These are phyloP conservation scores for Dentipellis sp. DNA, from an alignment of 768 basidiomycete genomes.

Conservation along the genomic window DNA sequence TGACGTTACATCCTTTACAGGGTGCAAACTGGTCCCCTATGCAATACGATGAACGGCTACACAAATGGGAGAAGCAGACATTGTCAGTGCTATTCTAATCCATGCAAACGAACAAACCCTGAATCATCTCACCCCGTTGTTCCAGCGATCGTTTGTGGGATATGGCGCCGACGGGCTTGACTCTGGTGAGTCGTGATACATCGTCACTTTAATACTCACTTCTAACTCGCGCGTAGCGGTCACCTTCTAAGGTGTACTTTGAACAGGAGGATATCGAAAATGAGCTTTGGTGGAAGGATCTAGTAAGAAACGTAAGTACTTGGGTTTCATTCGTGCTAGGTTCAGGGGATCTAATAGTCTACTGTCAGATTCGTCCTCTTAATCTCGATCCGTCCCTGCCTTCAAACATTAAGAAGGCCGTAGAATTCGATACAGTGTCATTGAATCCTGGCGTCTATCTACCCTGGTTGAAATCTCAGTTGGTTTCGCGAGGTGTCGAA, in stretches of 20 bases:
- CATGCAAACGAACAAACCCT: too few species aligned
- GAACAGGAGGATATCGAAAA: constrained; percentile 14
- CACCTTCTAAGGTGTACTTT: constrained; percentile 26
- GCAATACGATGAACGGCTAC: constrained; percentile 22
- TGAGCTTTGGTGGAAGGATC: constrained; percentile 28
- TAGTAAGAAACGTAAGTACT: constrained; percentile 29
- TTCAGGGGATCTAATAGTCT: too few species aligned
- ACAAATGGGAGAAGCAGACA: constrained; percentile 30
- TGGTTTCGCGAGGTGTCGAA: constrained; percentile 29
- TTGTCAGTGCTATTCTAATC: constrained; percentile 26
- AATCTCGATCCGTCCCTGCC: constrained; percentile 18
- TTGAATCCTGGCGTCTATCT: constrained; percentile 44
- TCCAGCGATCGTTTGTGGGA: constrained; percentile 25
- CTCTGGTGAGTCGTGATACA: constrained; percentile 21
- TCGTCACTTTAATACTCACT: too few species aligned
- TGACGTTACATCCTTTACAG: constrained; percentile 15
- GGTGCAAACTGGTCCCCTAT: constrained; percentile 40
- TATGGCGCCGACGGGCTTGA: constrained; percentile 34
- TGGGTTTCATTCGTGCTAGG: too few species aligned
- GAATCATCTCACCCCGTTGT: too few species aligned
- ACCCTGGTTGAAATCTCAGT: constrained; percentile 34
- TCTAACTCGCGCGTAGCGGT: too few species aligned
- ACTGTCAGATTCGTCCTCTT: too few species aligned
- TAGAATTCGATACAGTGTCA: constrained; percentile 37
- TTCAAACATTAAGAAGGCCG: constrained; percentile 25